A percentile compares a stretch with the other conserved stretches of the same genome.
These are phyloP conservation scores for Gentiana dahurica DNA, from an alignment of 257 asterid species.

Conservation along the genomic window DNA sequence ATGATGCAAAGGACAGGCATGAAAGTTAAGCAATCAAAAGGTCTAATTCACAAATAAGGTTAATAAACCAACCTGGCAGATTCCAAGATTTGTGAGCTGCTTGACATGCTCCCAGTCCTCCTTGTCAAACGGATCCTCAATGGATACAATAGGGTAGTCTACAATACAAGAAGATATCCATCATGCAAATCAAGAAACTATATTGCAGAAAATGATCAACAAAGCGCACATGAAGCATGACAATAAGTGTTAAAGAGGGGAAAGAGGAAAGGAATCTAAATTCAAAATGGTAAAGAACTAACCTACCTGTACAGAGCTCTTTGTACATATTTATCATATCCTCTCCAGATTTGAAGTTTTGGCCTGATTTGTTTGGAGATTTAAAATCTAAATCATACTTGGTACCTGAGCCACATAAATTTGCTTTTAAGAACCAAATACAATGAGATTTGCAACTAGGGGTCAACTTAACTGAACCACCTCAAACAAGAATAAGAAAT, in stretches of 20 bases:
- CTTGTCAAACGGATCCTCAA: slow-evolving; percentile 99
- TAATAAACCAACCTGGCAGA: slow-evolving; percentile 68
- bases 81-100: slow-evolving; percentile 52
- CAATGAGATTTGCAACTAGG: slow-evolving; percentile 7
- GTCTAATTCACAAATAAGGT: slow-evolving; percentile 3
- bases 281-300: slow-evolving; percentile 3
- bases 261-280: background rate
- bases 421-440: slow-evolving; percentile 17
- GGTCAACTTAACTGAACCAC: slow-evolving; percentile 6
- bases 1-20: background rate
- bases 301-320: slow-evolving; percentile 73
- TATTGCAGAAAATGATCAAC: too few species aligned
- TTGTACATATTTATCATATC: slow-evolving; percentile 87
- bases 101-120: slow-evolving; percentile 98
- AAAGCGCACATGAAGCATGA: too few species aligned
- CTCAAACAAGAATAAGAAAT: background rate
- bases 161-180: slow-evolving; percentile 12
- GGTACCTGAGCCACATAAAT: slow-evolving; percentile 38
- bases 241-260: too few species aligned
- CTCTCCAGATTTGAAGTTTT: slow-evolving; percentile 86
- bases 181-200: slow-evolving; percentile 2
- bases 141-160: slow-evolving; percentile 87
- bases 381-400: slow-evolving; percentile 88
- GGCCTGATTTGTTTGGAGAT: slow-evolving; percentile 75
- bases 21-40: slow-evolving; percentile 2